Evolutionary conservation across 1,284 basidiomycete genomes (phyloP), one percentile per base, ranked within the genome.

Genomic region (Melampsora occidentalis): DNA sequence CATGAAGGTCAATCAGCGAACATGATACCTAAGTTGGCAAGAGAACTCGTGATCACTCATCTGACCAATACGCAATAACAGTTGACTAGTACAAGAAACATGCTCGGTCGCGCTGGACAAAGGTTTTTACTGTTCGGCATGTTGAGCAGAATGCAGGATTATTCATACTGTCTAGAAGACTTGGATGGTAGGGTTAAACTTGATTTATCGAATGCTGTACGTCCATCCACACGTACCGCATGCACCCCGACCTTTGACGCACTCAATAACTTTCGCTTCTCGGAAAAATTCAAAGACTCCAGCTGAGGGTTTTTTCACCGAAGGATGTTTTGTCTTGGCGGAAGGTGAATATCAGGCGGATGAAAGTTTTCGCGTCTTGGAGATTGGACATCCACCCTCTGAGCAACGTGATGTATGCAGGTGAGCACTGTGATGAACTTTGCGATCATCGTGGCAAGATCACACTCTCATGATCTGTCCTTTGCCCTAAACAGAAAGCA

Each of bases 261-360:
- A 5, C 69, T 39, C 33, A 39, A 12, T n/a, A 35, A 33, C 35
- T 28, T 42, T 64, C 64, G 33, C 33, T 9, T 31, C 20, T 18
- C 69, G 20, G 28, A 7, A 5, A 77, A 79, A 33, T 48, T 31
- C 10, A 63, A 79, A 94, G 94, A 91, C 93, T 78, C 95, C 96
- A 5, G 94, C 94, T 62, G 95, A 97, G 82, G 97, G 97, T 0
- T 84, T 99, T 18, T 99, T 98, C 81, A 97, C 95, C 0, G 95
- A 99, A 83, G 97, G 97, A 0, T 93, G 91, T 78, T 91, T 97
- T 83, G 93, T 94, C 1, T 87, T 99, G 10, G 89, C 98, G 0
- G 97, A 99, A 84, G 97, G 97, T 46, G 93, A 95, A 81, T 99
- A 98, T 82, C 97, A 93, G 0, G 89, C 94, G 77, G 93, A 98